Base-by-base conservation (phyloP, 1,284 basidiomycete species). In the Naganishia sp. region DNA sequence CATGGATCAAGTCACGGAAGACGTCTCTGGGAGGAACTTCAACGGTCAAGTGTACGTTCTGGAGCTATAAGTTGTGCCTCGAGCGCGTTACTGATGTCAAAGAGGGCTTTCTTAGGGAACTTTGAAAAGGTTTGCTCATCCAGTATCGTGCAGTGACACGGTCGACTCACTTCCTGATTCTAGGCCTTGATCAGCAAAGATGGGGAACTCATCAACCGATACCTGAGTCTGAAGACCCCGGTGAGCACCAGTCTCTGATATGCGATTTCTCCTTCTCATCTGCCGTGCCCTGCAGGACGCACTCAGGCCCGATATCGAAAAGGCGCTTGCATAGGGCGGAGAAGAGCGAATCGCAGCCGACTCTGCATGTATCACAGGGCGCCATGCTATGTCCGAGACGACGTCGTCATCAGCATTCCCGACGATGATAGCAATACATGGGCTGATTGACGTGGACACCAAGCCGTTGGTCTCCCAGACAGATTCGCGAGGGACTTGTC, bases 1-100 rank as follows among this genome's bases (percentile, higher is more conserved):
- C 89, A 68, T 94, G 87, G 85, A 85, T 95, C 73, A 95, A 95
- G 84, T 80, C 82, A 52, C 73, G 77, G 57, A 72, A 72, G 7
- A 69, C 68, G 32, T 76, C 76, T 23, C 51, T 76, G 7, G 72
- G 70, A 2, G 76, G 75, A 25, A 75, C 73, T 39, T 76, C 73
- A 4, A 60, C 73, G 25, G 76, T 80, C 72, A 80, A 80, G 45
- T 69, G 67, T 68, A 57, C 6, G 66, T 50, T 42, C 28, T 11
- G 17, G 7, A 10, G 13, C 23, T 15, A 6, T 15, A 13, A 13
- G 15, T n/a, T 32, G n/a, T 11, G 42, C 6, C 23, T 53, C 31
- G 32, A 41, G 25, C 28, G 28, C 28, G 21, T 13, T 28, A 50
- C 3, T 45, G n/a, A 51, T 18, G n/a, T 43, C 49, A 2, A 39